phyloP scores from a whole-genome alignment of 805 yeast genomes.

The Cyberlindnera veronae region DNA sequence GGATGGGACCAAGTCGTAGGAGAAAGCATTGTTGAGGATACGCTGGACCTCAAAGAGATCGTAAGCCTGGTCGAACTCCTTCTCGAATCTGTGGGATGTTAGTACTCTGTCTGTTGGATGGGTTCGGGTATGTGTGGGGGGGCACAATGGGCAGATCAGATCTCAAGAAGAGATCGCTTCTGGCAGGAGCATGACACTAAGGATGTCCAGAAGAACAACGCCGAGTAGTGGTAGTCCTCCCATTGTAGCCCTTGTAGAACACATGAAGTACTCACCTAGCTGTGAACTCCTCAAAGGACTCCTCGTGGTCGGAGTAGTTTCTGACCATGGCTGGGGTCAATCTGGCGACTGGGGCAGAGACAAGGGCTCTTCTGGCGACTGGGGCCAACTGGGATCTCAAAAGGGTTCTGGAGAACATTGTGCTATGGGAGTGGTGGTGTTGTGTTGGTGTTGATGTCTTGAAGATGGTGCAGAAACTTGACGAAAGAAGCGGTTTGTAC shows the following conservation, averaged over 20 bases:
- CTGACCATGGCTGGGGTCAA: slow-evolving; percentile 36
- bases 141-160: no score
- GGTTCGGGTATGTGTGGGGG: no score
- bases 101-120: slow-evolving; percentile 4
- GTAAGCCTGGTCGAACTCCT: slow-evolving; percentile 93
- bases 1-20: slow-evolving; percentile 97
- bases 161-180: no score
- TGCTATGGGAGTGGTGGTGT: not conserved
- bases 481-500: no score
- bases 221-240: not conserved
- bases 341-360: slow-evolving; percentile 12
- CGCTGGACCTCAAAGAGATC: slow-evolving; percentile 87
- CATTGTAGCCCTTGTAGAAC: no score
- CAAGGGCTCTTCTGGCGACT: slow-evolving; percentile 16
- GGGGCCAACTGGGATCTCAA: slow-evolving; percentile 20
- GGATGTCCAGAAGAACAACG: no score
- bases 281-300: slow-evolving; percentile 93
- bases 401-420: slow-evolving; percentile 19
- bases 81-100: slow-evolving; percentile 61
- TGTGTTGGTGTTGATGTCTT: slow-evolving; percentile 1
- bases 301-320: slow-evolving; percentile 83
- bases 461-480: no score
- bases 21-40: slow-evolving; percentile 95
- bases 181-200: no score
- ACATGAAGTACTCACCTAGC: slow-evolving; percentile 15